Percentiles rank a stretch among this genome's conserved stretches.
These are phyloP conservation scores for Metarhizium humberi DNA, from an alignment of 2,329 filamentous ascomycete species.

Conservation along the genomic window DNA sequence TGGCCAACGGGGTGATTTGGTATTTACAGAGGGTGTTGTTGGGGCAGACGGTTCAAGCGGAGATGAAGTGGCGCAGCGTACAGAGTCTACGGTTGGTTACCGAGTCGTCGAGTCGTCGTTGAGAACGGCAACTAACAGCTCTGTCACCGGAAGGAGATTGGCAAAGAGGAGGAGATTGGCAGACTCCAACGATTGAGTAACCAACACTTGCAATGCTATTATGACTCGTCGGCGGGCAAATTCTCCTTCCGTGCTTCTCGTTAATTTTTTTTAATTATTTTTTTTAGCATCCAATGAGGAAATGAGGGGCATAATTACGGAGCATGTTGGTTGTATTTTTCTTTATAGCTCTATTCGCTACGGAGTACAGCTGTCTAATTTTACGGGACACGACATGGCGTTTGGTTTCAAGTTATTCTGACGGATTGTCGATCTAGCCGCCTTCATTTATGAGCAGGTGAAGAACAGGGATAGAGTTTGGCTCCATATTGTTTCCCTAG, in stretches of 20 bases:
- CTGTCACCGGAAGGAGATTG: not conserved
- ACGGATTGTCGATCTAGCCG: too few relatives aligned
- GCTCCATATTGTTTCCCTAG: too few relatives aligned
- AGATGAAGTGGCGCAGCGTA: conserved; percentile 10
- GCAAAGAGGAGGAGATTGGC: conserved; percentile 22
- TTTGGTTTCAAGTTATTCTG: not conserved
- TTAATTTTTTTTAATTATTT: not conserved
- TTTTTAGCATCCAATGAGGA: not conserved
- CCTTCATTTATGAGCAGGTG: too few relatives aligned
- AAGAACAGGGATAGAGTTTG: too few relatives aligned
- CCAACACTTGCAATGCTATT: not conserved
- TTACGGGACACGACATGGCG: not conserved
- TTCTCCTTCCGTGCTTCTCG: not conserved
- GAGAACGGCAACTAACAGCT: conserved; percentile 10
- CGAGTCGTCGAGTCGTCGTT: conserved; percentile 11
- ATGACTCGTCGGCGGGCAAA: not conserved
- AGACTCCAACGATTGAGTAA: not conserved
- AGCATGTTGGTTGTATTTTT: not conserved
- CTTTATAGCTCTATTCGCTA: not conserved
- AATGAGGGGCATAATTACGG: too few relatives aligned
- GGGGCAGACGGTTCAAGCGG: conserved; percentile 1
- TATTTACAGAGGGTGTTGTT: conserved; percentile 52
- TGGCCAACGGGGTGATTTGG: conserved; percentile 57
- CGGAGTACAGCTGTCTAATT: not conserved
- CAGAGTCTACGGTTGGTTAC: conserved; percentile 13